Evolutionary conservation across 2,329 filamentous ascomycete genomes (phyloP), one percentile per base, ranked within the genome.

Genomic region (Phaeosphaeriaceae sp.): DNA sequence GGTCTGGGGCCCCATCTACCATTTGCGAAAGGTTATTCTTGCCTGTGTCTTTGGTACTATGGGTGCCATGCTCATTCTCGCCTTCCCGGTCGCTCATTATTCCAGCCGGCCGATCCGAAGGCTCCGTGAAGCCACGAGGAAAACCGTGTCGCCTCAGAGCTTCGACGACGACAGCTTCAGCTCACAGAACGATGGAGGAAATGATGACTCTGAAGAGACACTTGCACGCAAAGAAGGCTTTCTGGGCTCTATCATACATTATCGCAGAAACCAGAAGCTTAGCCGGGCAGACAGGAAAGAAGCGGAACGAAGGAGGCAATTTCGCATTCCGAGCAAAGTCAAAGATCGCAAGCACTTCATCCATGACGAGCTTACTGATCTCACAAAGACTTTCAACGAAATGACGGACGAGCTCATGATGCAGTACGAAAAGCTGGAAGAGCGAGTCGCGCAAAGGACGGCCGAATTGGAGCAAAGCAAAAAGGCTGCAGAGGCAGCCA

Each of bases 401-500:
- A 97, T 97, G 93, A 91, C 90, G 1, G 92, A 96, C 61, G 93
- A 97, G 78, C 80, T 97, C 46, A 85, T 91, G 70, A 91, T 92
- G 78, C 93, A 97, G 70, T 97, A 97, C 71, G 88, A 89, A 27
- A 88, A 87, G 11, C 82, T 97, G 1, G 93, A 97, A 74, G 89
- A 94, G 56, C 89, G 94, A 67, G 93, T 97, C 1, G 87, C 87
- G 7, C 88, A 93, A 74, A 85, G 93, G 54, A 97, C 93, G 0
- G 86, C 86, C 36, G 91, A 97, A 76, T 82, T 97, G 0, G 92
- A 96, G 71, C 87, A 92, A 60, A 96, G 90, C 80, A 97, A 97
- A 76, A 92, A 92, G 79, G 92, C 92, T 1, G 93, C 93, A 1
- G 93, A 97, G 76, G 91, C 91, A n/a, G 93, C 93, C 3, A 97